Conservation (phyloP, 192 early-diverging fungal species). For the Martensiomyces pterosporus region DNA sequence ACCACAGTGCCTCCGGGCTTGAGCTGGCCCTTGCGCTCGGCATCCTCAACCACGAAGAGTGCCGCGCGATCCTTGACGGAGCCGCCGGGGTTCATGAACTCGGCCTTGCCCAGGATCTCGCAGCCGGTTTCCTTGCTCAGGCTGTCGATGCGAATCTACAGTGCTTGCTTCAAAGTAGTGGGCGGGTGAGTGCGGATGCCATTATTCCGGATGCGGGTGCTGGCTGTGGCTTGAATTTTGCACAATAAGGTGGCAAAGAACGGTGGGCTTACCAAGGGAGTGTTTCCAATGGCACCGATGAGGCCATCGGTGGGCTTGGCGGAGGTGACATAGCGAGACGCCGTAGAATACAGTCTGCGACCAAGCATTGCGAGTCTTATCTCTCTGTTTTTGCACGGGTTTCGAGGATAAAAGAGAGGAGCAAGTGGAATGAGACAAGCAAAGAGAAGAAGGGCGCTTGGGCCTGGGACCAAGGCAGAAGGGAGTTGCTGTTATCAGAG, state of each 20-base stretch:
- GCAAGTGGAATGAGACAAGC: not conserved
- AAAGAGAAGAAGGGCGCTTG: not conserved
- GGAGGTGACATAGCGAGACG: constrained; percentile 33
- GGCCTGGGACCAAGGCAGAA: no score
- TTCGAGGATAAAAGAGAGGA: not conserved
- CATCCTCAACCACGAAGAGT: constrained; percentile 88
- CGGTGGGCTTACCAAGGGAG: constrained; percentile 81
- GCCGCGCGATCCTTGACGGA: constrained; percentile 97
- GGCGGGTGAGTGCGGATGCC: no score
- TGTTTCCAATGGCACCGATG: constrained; percentile 85
- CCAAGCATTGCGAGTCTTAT: constrained; percentile 41
- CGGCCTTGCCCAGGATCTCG: constrained; percentile 89
- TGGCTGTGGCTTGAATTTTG: no score
- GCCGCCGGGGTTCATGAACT: constrained; percentile 97
- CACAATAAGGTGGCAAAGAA: not conserved
- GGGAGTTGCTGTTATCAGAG: no score
- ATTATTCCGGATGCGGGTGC: no score
- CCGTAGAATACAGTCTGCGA: constrained; percentile 39
- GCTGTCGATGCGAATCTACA: constrained; percentile 65
- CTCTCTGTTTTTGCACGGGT: no score
- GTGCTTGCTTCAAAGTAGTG: not conserved
- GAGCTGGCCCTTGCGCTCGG: constrained; percentile 81
- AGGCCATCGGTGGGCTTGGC: constrained; percentile 64
- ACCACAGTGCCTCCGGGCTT: constrained; percentile 86
- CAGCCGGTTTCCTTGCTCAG: constrained; percentile 75